phyloP scores from a whole-genome alignment of 2,329 filamentous ascomycete genomes.

The Thermothelomyces thermophilus region DNA sequence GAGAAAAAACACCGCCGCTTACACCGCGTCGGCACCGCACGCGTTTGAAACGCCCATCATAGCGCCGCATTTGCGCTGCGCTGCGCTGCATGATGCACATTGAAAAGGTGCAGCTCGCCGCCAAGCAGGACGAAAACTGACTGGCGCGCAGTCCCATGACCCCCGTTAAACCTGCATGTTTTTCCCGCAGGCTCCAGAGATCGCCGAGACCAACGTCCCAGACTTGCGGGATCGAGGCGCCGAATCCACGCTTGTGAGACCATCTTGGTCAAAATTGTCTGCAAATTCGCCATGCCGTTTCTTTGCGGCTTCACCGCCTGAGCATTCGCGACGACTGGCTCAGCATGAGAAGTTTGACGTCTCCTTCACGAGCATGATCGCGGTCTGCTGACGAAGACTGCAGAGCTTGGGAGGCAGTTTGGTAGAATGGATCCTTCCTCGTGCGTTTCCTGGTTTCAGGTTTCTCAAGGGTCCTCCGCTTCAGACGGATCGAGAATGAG shows the following conservation, averaged over 20 bases:
- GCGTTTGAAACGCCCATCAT: not conserved
- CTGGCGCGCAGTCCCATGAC: not conserved
- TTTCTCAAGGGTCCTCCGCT: no score
- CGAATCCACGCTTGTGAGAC: not conserved
- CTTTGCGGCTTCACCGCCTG: slow-evolving; percentile 5
- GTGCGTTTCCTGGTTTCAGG: no score
- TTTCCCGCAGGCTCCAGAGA: slow-evolving; percentile 10
- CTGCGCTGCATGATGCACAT: slow-evolving; percentile 14
- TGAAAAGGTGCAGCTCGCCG: slow-evolving; percentile 12
- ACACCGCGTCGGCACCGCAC: slow-evolving; percentile 4
- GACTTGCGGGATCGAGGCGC: slow-evolving; percentile 14
- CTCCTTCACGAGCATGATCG: not conserved
- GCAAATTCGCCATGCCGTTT: not conserved
- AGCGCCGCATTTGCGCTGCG: not conserved
- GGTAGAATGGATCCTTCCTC: no score
- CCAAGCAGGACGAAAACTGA: slow-evolving; percentile 9
- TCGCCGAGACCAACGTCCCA: slow-evolving; percentile 12
- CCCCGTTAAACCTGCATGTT: slow-evolving; percentile 2
- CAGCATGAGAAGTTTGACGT: not conserved
- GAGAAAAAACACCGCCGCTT: slow-evolving; percentile 10
- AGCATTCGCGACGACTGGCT: not conserved
- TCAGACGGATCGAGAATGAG: no score
- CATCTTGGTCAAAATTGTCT: not conserved
- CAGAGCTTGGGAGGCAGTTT: not conserved
- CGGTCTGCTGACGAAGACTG: not conserved